Evolutionary conservation across 129 eudicot genomes (phyloP), one percentile per base, ranked within the genome.

Genomic region (Centella asiatica): DNA sequence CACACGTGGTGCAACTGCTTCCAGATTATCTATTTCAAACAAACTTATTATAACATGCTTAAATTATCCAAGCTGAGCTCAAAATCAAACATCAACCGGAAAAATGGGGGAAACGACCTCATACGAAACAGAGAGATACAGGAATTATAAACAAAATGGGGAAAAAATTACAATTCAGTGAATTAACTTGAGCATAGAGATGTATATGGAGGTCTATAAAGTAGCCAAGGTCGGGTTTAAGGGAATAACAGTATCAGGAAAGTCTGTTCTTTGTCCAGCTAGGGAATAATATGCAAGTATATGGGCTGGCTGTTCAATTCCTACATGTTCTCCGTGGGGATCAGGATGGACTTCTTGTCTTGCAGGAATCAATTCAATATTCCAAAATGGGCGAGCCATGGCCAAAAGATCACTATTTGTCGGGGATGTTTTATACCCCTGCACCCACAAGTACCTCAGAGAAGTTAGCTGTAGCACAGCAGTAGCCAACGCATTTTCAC

Each of bases 381-480:
- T 93, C 99, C 99, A 93, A 60, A 65, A 81, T 2, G 95, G 95
- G 18, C 99, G 82, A 15, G 80, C 89, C 99, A 87, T 93, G 25
- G 67, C 72, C 20, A 82, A 69, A 36, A 93, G 74, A 74, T 76
- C 96, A 20, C 62, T 75, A 20, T 84, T 87, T 32, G 46, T 65
- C 25, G 28, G 50, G 22, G 87, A 79, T 27, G 77, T 80, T 44
- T 83, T 66, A 50, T 81, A 86, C 7, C 94, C 95, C 65, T 90
- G 94, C n/a, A 90, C 97, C 97, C 97, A 90, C 68, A 90, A 56
- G 71, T 90, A 90, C 74, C 92, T 83, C 25, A 90, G 33, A 39
- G 95, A 79, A 50, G 53, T 66, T 77, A 90, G 44, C 65, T 81
- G 83, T 73, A 74, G 37, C 17, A 71, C 89, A 11, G 94, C 89